phyloP scores from a whole-genome alignment of 2,329 filamentous ascomycete genomes.

The Raffaelea ambrosiae region DNA sequence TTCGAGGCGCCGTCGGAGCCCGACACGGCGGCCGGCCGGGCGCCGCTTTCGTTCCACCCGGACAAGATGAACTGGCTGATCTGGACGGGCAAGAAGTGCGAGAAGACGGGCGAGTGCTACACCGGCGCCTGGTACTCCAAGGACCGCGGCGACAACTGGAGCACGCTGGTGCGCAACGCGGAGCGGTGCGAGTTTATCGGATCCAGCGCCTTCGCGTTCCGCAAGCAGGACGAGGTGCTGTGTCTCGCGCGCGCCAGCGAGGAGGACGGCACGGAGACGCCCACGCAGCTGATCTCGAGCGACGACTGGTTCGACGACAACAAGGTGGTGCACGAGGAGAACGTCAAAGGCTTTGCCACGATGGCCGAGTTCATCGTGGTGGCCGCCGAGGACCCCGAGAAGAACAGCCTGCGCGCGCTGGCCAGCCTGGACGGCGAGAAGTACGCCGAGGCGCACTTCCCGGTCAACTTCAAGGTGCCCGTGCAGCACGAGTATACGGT shows the following conservation, averaged over 20 bases:
- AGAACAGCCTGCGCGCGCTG: slow-evolving; percentile 64
- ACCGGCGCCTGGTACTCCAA: slow-evolving; percentile 66
- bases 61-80: slow-evolving; percentile 83
- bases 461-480: slow-evolving; percentile 69
- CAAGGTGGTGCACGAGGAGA: slow-evolving; percentile 52
- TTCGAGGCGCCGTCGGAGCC: slow-evolving; percentile 61
- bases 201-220: slow-evolving; percentile 46
- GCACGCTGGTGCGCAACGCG: slow-evolving; percentile 63
- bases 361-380: slow-evolving; percentile 97
- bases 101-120: slow-evolving; percentile 51
- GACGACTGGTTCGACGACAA: slow-evolving; percentile 66
- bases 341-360: slow-evolving; percentile 79
- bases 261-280: slow-evolving; percentile 29
- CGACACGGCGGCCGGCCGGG: slow-evolving; percentile 21
- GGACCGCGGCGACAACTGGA: slow-evolving; percentile 76
- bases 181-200: slow-evolving; percentile 81
- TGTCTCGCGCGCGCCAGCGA: slow-evolving; percentile 57
- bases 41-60: slow-evolving; percentile 70
- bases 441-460: slow-evolving; percentile 81
- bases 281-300: slow-evolving; percentile 65
- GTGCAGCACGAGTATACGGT: slow-evolving; percentile 84
- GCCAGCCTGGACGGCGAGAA: slow-evolving; percentile 75
- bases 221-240: slow-evolving; percentile 46
- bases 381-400: slow-evolving; percentile 62
- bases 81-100: slow-evolving; percentile 74